These are phyloP conservation scores for Stagonosporopsis cucurbitacearum DNA, from an alignment of 2,329 filamentous ascomycete genomes.

Conservation along the genomic window DNA sequence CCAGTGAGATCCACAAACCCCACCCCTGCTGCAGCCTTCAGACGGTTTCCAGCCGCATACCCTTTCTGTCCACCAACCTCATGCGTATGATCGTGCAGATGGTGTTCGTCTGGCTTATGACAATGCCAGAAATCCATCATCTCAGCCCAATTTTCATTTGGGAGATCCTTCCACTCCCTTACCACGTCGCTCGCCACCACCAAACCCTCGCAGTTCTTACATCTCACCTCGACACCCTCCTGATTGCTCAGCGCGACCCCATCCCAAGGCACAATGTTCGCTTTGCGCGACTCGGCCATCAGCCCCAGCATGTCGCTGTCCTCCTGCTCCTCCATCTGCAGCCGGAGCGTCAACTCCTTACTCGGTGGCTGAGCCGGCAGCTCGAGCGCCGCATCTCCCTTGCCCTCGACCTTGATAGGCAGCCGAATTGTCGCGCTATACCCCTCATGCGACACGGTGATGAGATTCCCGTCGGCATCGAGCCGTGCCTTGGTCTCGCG, in stretches of 20 bases:
- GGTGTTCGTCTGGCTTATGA: conserved; percentile 79
- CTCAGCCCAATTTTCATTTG: conserved; percentile 97
- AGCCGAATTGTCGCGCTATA: conserved; percentile 54
- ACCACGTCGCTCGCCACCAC: conserved; percentile 29
- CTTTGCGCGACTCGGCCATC: conserved; percentile 41
- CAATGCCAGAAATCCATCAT: conserved; percentile 99
- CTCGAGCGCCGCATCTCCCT: conserved; percentile 55
- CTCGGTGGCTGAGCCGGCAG: conserved; percentile 55
- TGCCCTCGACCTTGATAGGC: conserved; percentile 54
- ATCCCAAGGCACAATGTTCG: conserved; percentile 54
- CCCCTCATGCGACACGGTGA: conserved; percentile 57
- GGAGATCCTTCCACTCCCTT: conserved; percentile 83
- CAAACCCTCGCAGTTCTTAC: conserved; percentile 34
- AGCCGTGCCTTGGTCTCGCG: conserved; percentile 53
- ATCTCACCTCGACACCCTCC: conserved; percentile 30
- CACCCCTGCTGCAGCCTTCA: conserved; percentile 68
- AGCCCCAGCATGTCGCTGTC: conserved; percentile 39
- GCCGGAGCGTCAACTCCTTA: conserved; percentile 61
- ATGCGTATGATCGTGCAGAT: conserved; percentile 59
- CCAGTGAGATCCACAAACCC: conserved; percentile 83
- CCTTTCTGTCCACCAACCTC: conserved; percentile 58
- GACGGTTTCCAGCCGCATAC: conserved; percentile 81
- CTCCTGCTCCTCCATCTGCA: conserved; percentile 58
- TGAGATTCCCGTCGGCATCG: conserved; percentile 51
- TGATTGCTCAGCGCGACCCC: conserved; percentile 43